A percentile compares a stretch with the other conserved stretches of the same genome.
Evolutionary conservation across 2,329 filamentous ascomycete species (phyloP).

Genomic region (Cercospora brassicicola): DNA sequence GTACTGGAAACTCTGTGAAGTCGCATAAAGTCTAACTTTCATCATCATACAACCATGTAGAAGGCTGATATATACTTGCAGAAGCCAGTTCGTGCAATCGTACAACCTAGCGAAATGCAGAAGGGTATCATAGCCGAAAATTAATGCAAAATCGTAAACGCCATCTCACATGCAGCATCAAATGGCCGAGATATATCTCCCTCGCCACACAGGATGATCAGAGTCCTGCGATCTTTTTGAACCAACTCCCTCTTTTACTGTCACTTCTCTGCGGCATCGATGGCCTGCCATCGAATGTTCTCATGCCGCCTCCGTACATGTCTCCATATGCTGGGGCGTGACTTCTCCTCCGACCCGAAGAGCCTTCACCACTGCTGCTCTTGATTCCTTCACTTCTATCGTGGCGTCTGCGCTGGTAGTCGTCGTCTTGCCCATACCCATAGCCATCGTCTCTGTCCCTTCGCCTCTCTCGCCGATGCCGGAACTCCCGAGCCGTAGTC

Average conservation of each 20-base stretch:
- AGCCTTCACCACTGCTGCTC: slow-evolving; percentile 39
- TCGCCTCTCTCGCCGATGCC: slow-evolving; percentile 29
- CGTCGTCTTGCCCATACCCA: slow-evolving; percentile 27
- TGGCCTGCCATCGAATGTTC: slow-evolving; percentile 46
- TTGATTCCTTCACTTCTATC: slow-evolving; percentile 30
- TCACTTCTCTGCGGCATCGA: slow-evolving; percentile 33
- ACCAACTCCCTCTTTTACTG: slow-evolving; percentile 48
- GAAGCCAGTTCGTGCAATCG: slow-evolving; percentile 3
- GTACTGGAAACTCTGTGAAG: background rate
- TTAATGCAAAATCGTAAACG: background rate
- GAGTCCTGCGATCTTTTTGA: slow-evolving; percentile 49
- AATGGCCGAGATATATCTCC: background rate
- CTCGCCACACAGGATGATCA: slow-evolving; percentile 4
- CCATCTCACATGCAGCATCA: background rate
- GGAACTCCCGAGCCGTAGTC: slow-evolving; percentile 36
- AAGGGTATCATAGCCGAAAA: slow-evolving; percentile 5
- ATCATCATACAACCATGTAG: slow-evolving; percentile 5
- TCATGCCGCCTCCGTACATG: slow-evolving; percentile 37
- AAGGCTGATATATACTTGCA: background rate
- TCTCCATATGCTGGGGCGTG: slow-evolving; percentile 35
- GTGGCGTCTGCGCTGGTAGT: slow-evolving; percentile 27
- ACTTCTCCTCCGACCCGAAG: slow-evolving; percentile 31
- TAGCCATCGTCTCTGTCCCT: slow-evolving; percentile 29
- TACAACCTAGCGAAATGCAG: background rate
- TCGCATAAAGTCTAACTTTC: background rate